Evolutionary conservation across 2,329 filamentous ascomycete species (phyloP).

Genomic region (Curvularia sp.): DNA sequence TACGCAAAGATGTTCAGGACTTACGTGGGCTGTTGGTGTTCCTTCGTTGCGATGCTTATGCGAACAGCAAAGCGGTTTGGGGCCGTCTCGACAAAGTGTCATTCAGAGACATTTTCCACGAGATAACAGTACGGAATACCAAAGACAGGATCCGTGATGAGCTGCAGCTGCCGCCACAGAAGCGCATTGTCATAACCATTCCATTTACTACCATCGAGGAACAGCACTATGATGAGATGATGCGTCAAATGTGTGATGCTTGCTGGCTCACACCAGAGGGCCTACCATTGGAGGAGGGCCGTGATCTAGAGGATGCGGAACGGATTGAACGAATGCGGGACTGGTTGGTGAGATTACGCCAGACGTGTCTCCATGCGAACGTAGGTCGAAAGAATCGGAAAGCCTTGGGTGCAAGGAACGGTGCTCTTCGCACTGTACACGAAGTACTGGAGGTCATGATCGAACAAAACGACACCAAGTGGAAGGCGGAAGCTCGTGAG

Average conservation of each 20-base stretch:
- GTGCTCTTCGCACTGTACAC: constrained; percentile 78
- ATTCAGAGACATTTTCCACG: constrained; percentile 73
- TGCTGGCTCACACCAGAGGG: constrained; percentile 72
- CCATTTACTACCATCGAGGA: constrained; percentile 91
- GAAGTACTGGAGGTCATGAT: constrained; percentile 93
- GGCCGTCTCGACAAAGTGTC: constrained; percentile 69
- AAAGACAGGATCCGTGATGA: constrained; percentile 83
- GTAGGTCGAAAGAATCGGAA: constrained; percentile 72
- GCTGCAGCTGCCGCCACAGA: constrained; percentile 79
- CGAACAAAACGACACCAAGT: constrained; percentile 74
- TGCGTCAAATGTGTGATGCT: constrained; percentile 74
- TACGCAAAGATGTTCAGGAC: constrained; percentile 80
- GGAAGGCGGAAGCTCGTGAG: constrained; percentile 72
- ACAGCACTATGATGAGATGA: constrained; percentile 81
- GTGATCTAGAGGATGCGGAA: constrained; percentile 66
- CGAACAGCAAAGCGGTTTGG: constrained; percentile 70
- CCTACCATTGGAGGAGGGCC: constrained; percentile 65
- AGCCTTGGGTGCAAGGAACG: constrained; percentile 65
- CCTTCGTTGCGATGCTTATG: constrained; percentile 78
- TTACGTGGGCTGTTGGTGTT: constrained; percentile 83
- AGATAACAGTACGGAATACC: constrained; percentile 81
- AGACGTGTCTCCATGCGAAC: constrained; percentile 86
- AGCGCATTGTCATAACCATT: constrained; percentile 84
- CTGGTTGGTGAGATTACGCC: constrained; percentile 79
- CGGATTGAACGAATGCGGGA: constrained; percentile 75